Evolutionary conservation across 306 rosid genomes (phyloP).

Genomic region (Prunus mume): DNA sequence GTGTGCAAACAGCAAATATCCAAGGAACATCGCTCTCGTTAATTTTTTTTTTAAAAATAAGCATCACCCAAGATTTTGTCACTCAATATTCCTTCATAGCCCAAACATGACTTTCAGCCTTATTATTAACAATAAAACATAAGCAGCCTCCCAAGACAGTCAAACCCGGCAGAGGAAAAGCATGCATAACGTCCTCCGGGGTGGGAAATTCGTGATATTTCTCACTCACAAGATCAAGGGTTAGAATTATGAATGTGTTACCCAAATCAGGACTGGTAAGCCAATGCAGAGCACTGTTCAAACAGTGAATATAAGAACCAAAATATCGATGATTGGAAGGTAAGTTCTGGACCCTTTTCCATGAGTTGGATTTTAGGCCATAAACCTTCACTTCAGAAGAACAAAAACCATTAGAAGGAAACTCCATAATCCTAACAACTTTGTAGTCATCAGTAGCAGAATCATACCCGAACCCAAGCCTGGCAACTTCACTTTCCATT

Average conservation of each 20-base stretch:
- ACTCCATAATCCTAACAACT: too few relatives aligned
- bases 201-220: not conserved
- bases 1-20: not conserved
- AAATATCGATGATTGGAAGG: too few relatives aligned
- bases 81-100: not conserved
- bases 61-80: not conserved
- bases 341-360: too few relatives aligned
- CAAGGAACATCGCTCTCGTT: not conserved
- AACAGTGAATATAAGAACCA: too few relatives aligned
- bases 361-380: too few relatives aligned
- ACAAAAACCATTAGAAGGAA: too few relatives aligned
- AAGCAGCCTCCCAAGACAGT: not conserved
- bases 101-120: not conserved
- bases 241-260: not conserved
- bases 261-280: not conserved
- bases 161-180: accelerated
- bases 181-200: not conserved
- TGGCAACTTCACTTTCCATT: too few relatives aligned
- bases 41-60: not conserved
- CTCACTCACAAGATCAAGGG: not conserved
- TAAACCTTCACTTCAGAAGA: too few relatives aligned
- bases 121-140: not conserved
- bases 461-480: too few relatives aligned
- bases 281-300: not conserved
- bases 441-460: too few relatives aligned